Evolutionary conservation across 2,329 filamentous ascomycete species (phyloP).

Genomic region (Phyllosticta citrichinensis): DNA sequence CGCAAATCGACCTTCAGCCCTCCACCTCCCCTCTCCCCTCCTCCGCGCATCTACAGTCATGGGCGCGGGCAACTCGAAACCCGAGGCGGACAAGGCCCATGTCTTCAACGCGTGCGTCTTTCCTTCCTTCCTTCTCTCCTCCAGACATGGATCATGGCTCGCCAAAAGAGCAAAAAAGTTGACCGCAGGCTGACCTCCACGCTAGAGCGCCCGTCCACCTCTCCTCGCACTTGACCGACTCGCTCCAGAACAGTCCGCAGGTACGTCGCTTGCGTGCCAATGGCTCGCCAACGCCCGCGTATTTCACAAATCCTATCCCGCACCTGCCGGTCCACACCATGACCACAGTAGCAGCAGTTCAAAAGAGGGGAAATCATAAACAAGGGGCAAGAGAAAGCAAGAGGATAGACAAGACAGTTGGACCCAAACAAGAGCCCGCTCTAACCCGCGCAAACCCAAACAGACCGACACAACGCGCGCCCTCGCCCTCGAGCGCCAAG

Average conservation of each 20-base stretch:
- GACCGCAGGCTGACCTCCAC: constrained; percentile 12
- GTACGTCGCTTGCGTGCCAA: constrained; percentile 39
- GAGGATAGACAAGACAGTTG: neutral
- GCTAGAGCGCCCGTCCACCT: constrained; percentile 57
- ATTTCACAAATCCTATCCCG: neutral
- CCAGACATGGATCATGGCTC: neutral
- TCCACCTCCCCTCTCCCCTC: neutral
- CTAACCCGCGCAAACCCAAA: neutral
- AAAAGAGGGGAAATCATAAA: too few relatives aligned
- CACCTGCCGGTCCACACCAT: neutral
- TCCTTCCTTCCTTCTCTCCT: neutral
- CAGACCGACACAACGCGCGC: constrained; percentile 84
- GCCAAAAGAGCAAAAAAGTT: constrained; percentile 17
- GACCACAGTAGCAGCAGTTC: neutral
- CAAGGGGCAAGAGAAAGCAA: neutral
- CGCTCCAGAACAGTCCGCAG: constrained; percentile 75
- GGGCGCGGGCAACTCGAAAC: constrained; percentile 55
- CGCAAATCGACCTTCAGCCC: constrained; percentile 2
- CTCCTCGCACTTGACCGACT: constrained; percentile 73
- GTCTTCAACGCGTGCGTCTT: constrained; percentile 50
- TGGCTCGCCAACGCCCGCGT: neutral
- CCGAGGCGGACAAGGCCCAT: constrained; percentile 43
- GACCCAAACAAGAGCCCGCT: neutral
- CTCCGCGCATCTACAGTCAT: constrained; percentile 30
- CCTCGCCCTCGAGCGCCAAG: constrained; percentile 73